Percentiles rank a stretch among this genome's conserved stretches.
Evolutionary conservation across 495 filamentous ascomycete genomes (phyloP).

Genomic region (Darksidea phi): DNA sequence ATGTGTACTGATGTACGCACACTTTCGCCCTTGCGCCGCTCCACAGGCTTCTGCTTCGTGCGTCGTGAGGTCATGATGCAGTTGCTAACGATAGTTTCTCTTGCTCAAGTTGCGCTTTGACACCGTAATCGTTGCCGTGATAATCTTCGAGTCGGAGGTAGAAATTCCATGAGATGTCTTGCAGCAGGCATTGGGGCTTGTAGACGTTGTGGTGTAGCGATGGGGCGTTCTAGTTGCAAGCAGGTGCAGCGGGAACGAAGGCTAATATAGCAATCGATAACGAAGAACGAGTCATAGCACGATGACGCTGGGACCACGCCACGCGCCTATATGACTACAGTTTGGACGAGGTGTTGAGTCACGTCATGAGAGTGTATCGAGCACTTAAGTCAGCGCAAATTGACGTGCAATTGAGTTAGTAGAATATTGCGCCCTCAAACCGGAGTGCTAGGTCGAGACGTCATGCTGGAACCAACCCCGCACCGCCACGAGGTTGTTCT

Average conservation of each 20-base stretch:
- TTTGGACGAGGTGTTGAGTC: conserved; percentile 1
- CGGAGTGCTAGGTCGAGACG: no score
- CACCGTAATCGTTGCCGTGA: conserved; percentile 10
- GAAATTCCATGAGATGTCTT: conserved; percentile 21
- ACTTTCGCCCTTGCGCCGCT: conserved; percentile 81
- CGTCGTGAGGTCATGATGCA: conserved; percentile 31
- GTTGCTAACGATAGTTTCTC: no score
- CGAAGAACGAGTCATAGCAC: conserved; percentile 7
- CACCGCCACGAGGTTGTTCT: no score
- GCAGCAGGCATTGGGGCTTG: conserved; percentile 21
- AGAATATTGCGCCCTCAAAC: neutral
- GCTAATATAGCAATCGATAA: conserved; percentile 18
- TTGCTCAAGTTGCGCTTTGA: neutral
- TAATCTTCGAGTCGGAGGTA: neutral
- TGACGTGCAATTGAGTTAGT: neutral
- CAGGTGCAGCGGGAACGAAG: neutral
- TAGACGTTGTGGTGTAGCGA: no score
- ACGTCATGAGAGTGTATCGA: neutral
- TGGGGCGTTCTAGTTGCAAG: no score
- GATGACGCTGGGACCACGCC: conserved; percentile 13
- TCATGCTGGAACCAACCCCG: no score
- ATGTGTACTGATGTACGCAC: conserved; percentile 48
- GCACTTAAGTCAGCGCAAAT: neutral
- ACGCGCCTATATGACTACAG: neutral
- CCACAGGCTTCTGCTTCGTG: conserved; percentile 40